Evolutionary conservation across 1,284 basidiomycete genomes (phyloP).

Genomic region (Ceratobasidium sp.): DNA sequence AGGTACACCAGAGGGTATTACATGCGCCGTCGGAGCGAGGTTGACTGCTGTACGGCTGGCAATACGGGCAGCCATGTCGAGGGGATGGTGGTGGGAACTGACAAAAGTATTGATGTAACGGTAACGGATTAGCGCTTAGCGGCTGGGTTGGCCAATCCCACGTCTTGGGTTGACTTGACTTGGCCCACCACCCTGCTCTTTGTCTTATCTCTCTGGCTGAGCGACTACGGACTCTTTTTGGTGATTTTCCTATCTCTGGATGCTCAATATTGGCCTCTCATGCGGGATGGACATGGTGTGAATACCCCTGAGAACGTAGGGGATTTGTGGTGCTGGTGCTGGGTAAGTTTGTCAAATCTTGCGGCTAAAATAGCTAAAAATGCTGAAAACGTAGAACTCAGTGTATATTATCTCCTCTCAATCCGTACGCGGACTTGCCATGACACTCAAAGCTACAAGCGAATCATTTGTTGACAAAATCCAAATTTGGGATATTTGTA

Average conservation of each 20-base stretch:
- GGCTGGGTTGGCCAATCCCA: slow-evolving; percentile 29
- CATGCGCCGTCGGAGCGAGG: slow-evolving; percentile 83
- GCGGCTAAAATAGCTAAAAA: background rate
- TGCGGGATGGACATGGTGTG: too few species aligned
- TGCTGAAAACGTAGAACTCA: too few species aligned
- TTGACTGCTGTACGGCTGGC: slow-evolving; percentile 70
- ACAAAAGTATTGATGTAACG: slow-evolving; percentile 32
- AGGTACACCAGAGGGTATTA: slow-evolving; percentile 80
- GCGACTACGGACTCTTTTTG: background rate
- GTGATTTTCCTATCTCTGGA: background rate
- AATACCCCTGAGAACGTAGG: background rate
- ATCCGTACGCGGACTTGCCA: too few species aligned
- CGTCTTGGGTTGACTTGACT: slow-evolving; percentile 40
- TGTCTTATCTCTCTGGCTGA: background rate
- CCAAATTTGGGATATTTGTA: background rate
- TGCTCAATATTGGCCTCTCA: background rate
- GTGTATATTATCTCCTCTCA: too few species aligned
- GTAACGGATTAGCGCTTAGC: slow-evolving; percentile 27
- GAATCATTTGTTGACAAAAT: background rate
- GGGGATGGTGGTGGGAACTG: slow-evolving; percentile 36
- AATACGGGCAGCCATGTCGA: slow-evolving; percentile 48
- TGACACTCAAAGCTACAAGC: too few species aligned
- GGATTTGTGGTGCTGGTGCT: background rate
- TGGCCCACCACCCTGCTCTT: slow-evolving; percentile 36
- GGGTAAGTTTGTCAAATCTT: background rate